Evolutionary conservation across 768 basidiomycete species (phyloP), one percentile per base, ranked within the genome.

Genomic region (Pleurotus djamor): DNA sequence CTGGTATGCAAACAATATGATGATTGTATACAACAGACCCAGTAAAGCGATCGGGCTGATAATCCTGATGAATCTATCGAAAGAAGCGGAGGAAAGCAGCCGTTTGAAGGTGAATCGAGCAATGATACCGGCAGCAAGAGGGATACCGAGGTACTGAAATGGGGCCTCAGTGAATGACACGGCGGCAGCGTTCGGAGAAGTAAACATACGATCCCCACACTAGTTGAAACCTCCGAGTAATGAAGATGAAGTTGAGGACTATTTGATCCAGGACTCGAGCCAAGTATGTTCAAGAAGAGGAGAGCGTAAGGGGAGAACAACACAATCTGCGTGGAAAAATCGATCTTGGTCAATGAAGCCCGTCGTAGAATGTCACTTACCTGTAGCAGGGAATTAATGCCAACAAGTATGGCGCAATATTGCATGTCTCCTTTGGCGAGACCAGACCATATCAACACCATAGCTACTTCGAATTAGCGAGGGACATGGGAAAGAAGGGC

Each of bases 371-470:
- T 28, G 41, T n/a, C 4, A 10, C 54, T 8, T 32, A 44, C 54
- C 37, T 56, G 54, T 37, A 96, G 74, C 4, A 89, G 63, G 3
- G 91, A 89, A 68, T 96, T 94, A 67, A 92, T 71, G 48, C 91
- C 85, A 48, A 94, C 91, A 5, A 94, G 74, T 63, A 93, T 86
- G 14, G 88, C 91, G 63, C 90, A 91, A 64, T 89, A 88, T 59
- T 92, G 80, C 17, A 65, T 63, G 64, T 93, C 84, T 4, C 92
- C 91, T 38, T 77, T 69, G 0, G 89, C 89, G 5, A 94, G 79
- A 52, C 83, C 79, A 64, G 89, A 91, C 92, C 91, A 93, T 47
- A 94, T 88, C 76, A 90, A 83, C 61, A 91, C 88, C 87, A 87
- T 88, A 3, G 87, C 86, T 57, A 84, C 86, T 66, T 82, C 90